Base-by-base conservation (phyloP, 768 basidiomycete species). In the Lactarius psammicola region DNA sequence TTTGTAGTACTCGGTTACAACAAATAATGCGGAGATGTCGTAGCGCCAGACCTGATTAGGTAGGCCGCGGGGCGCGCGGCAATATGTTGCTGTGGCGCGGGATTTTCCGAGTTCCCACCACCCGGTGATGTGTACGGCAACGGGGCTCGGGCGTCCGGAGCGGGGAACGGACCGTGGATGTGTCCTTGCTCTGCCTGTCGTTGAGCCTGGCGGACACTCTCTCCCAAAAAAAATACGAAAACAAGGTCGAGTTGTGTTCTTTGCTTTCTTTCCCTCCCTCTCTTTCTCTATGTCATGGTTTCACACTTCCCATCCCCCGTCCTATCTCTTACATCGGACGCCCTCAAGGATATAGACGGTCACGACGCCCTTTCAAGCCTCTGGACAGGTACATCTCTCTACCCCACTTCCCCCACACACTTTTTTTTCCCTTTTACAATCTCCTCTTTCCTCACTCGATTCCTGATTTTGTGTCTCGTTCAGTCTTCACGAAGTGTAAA, bases 401-500 rank as follows among this genome's bases (percentile, higher is more conserved):
- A 30, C 53, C 31, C 31, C 53, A 55, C 53, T 8, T 51, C 49
- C 26, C n/a, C 31, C 53, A 66, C 56, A 62, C 20, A 2, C 59
- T 26, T 65, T 31, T 59, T 59, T 66, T 51, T 26, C 44, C 68
- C 55, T 5, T 64, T 28, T 55, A 54, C 63, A 6, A 60, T 55
- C 38, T 11, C 10, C 15, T 31, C 11, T 38, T 28, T 15, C 34
- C n/a, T n/a, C n/a, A n/a, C n/a, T n/a, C n/a, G n/a, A 56, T 18
- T 51, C 30, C 68, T 61, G 34, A 55, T 30, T 55, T 20, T 55
- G 30, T 8, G 0, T 55, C 20, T 55, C 46, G 62, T 62, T 57
- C 70, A 92, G 93, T 95, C 8, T 93, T 95, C 72, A 85, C 90
- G 59, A 91, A 92, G 75, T 92, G 89, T 79, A 92, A 90, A 75